A percentile compares a stretch with the other conserved stretches of the same genome.
phyloP scores from a whole-genome alignment of 148 eudicot genomes.

The Rhododendron henanense region DNA sequence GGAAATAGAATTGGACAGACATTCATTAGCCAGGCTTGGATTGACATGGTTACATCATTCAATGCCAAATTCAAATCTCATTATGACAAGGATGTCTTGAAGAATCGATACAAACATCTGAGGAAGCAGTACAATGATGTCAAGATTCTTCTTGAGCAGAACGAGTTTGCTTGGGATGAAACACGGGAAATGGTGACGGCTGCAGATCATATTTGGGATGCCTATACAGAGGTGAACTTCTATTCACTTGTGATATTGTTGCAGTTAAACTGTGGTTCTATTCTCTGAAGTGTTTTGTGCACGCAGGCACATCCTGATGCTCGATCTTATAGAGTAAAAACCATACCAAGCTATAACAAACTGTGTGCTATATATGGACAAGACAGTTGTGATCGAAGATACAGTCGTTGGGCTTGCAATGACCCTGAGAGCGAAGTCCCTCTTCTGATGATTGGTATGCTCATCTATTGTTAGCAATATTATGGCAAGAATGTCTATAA shows the following conservation, averaged over 20 bases:
- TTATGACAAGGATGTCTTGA: slow-evolving; percentile 29
- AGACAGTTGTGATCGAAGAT: slow-evolving; percentile 20
- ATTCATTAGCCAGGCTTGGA: slow-evolving; percentile 35
- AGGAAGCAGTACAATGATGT: slow-evolving; percentile 33
- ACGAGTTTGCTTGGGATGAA: slow-evolving; percentile 33
- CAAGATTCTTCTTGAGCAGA: slow-evolving; percentile 26
- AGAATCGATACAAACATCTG: slow-evolving; percentile 38
- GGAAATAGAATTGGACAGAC: slow-evolving; percentile 32
- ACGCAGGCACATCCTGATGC: slow-evolving; percentile 36
- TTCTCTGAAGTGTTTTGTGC: neutral
- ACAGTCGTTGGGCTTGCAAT: slow-evolving; percentile 13
- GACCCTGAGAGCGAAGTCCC: slow-evolving; percentile 12
- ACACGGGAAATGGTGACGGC: slow-evolving; percentile 36
- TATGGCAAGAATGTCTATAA: neutral
- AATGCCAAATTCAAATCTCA: slow-evolving; percentile 29
- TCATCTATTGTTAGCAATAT: neutral
- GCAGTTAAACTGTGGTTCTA: neutral
- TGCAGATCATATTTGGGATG: slow-evolving; percentile 33
- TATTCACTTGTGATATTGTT: neutral
- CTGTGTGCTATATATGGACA: slow-evolving; percentile 28
- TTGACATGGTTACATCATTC: slow-evolving; percentile 30
- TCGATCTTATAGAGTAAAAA: slow-evolving; percentile 33
- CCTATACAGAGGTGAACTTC: slow-evolving; percentile 20
- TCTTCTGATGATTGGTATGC: slow-evolving; percentile 15
- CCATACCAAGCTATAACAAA: slow-evolving; percentile 31